Evolutionary conservation across 768 basidiomycete genomes (phyloP), one percentile per base, ranked within the genome.

Genomic region (Termitomyces sp.): DNA sequence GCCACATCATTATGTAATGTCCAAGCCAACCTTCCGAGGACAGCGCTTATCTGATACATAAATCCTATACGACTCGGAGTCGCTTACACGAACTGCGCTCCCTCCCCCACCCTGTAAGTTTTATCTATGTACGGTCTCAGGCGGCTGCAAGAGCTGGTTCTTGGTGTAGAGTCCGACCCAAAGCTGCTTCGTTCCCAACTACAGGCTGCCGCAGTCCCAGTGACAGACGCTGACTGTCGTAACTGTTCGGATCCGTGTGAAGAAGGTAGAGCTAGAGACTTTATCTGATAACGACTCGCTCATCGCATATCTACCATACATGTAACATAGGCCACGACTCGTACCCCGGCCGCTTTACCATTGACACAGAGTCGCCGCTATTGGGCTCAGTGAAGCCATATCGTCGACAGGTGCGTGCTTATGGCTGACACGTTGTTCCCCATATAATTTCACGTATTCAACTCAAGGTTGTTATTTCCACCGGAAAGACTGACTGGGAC

Each of bases 401-500:
- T 69, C 83, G 82, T 38, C 86, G 93, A 23, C 89, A 94, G 78
- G 91, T 88, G 61, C 37, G 66, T 62, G 41, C 21, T 19, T 19
- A 2, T 47, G 40, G 23, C n/a, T 45, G 40, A 16, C 62, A 42
- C 37, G 37, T 53, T 29, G 48, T 47, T 54, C 37, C 32, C 34
- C 47, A 31, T 42, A 47, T 16, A 46, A 49, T 46, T 45, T 23
- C 45, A 9, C 37, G 51, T 51, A 55, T 53, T 52, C 57, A n/a
- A 46, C 12, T 34, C 67, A 23, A 95, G 88, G 79, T 96, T 34
- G 77, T 98, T 34, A 90, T 98, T 53, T 95, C 92, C 1, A 96
- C 94, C 0, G 93, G 93, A 6, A 86, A 90, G 71, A 78, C 85
- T 19, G 93, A 98, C 73, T 98, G 95, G 95, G 82, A 84, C 38